Percentiles rank a stretch among this genome's conserved stretches.
Evolutionary conservation across 129 eudicot genomes (phyloP).

Genomic region (Saposhnikovia divaricata): DNA sequence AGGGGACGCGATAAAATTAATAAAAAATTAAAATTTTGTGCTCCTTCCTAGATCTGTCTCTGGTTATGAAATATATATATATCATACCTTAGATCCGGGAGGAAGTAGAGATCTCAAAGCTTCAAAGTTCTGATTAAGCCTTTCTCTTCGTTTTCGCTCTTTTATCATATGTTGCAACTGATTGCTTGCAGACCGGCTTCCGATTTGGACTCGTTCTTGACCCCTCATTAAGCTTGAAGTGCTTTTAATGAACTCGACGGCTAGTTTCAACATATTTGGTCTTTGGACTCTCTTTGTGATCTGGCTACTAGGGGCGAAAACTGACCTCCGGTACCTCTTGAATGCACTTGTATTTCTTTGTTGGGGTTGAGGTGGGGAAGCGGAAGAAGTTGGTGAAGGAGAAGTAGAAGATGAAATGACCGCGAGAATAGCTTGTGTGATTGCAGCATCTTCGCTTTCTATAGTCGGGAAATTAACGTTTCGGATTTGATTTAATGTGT

Average conservation of each 20-base stretch:
- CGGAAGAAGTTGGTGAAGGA: conserved; percentile 23
- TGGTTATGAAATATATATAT: background rate
- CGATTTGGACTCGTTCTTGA: conserved; percentile 25
- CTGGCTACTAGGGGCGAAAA: conserved; percentile 21
- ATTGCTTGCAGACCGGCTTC: conserved; percentile 32
- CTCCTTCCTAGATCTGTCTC: background rate
- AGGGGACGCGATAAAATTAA: background rate
- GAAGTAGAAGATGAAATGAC: conserved; percentile 44
- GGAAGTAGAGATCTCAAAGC: conserved; percentile 77
- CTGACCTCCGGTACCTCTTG: conserved; percentile 25
- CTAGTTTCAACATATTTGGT: conserved; percentile 40
- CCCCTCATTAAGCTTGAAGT: conserved; percentile 20
- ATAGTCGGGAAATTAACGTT: conserved; percentile 32
- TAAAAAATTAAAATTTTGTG: background rate
- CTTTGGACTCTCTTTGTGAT: conserved; percentile 5
- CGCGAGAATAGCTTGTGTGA: conserved; percentile 59
- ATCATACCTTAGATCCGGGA: conserved; percentile 66
- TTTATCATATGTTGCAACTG: conserved; percentile 77
- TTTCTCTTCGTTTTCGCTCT: conserved; percentile 63
- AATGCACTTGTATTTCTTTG: conserved; percentile 40
- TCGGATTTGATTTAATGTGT: conserved; percentile 25
- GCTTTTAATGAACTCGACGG: conserved; percentile 35
- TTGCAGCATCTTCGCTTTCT: conserved; percentile 58
- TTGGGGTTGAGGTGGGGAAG: conserved; percentile 21
- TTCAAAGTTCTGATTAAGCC: conserved; percentile 73